phyloP scores from a whole-genome alignment of 176 grass and related monocot species.

The Triticum urartu region DNA sequence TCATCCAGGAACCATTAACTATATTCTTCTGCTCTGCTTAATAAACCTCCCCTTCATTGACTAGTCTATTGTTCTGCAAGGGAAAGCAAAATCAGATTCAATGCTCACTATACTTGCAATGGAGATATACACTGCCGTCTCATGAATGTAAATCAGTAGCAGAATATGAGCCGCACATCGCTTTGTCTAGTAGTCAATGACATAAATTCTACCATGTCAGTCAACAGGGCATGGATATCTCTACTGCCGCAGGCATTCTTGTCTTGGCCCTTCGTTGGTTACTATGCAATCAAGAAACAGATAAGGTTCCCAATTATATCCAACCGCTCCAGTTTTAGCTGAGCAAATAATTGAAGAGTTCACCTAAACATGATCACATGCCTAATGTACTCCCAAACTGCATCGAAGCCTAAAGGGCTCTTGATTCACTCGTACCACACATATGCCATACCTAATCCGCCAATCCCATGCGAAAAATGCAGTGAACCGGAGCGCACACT shows the following conservation, averaged over 20 bases:
- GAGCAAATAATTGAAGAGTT: conserved; percentile 19
- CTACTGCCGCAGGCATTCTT: background rate
- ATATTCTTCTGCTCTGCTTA: conserved; percentile 26
- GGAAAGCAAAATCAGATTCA: conserved; percentile 20
- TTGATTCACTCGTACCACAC: background rate
- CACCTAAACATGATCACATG: conserved; percentile 23
- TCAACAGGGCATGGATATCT: background rate
- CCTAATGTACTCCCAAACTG: background rate
- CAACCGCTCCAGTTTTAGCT: conserved; percentile 10
- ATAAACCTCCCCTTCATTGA: conserved; percentile 15
- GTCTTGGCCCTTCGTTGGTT: background rate
- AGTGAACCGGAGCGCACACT: too few species aligned
- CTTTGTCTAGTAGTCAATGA: background rate
- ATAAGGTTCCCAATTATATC: conserved; percentile 19
- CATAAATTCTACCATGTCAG: background rate
- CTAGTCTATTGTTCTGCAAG: conserved; percentile 9
- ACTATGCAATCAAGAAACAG: conserved; percentile 1
- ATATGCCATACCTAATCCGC: too few species aligned
- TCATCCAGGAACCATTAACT: conserved; percentile 65
- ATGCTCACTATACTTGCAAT: background rate
- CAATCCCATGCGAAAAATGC: too few species aligned
- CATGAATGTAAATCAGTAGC: background rate
- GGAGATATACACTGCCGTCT: background rate
- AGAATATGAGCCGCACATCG: background rate
- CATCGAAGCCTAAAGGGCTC: conserved; percentile 3